Base-by-base conservation (phyloP, 257 asterid species). In the Coffea eugenioides region DNA sequence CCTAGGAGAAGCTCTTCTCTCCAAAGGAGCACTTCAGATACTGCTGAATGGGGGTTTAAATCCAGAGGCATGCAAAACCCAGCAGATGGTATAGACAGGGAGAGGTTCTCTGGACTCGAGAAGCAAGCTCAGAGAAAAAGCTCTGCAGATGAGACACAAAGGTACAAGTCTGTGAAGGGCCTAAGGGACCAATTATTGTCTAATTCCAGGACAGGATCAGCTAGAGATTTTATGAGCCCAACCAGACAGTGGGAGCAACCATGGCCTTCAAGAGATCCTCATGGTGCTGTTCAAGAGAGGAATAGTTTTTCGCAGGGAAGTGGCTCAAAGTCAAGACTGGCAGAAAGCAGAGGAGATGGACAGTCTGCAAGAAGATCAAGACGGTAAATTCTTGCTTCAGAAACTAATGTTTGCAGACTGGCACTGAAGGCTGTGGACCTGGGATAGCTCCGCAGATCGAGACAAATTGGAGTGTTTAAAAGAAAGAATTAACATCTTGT, bases 11-110 rank as follows among this genome's bases (percentile, higher is more conserved):
- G 88, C 80, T 51, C 82, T 72, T 80, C 89, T 74, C 83, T 91
- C 34, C 92, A 84, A 56, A 90, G 98, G 90, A 89, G 93, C 78
- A 83, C 74, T 52, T 91, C 98, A 1, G 97, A 89, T 73, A 91
- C 88, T 48, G 87, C 90, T 52, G 98, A 88, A 69, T 86, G 88
- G 86, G 88, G 84, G 56, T 74, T 12, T 54, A 88, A 86, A 83
- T 83, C 79, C 69, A 84, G 80, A 71, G 76, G 69, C 56, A 56
- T 78, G 73, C 87, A 74, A 78, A 80, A 83, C 34, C 59, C 83
- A 23, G 83, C 80, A 20, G 88, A 85, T 46, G 83, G 83, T 74
- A 80, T 84, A 59, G 89, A 84, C 23, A 57, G 73, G 77, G 92
- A 87, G 56, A 78, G 85, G 46, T 54, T 69, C 82, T 82, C 74